phyloP scores from a whole-genome alignment of 148 eudicot genomes.

The Rhododendron ovatum region DNA sequence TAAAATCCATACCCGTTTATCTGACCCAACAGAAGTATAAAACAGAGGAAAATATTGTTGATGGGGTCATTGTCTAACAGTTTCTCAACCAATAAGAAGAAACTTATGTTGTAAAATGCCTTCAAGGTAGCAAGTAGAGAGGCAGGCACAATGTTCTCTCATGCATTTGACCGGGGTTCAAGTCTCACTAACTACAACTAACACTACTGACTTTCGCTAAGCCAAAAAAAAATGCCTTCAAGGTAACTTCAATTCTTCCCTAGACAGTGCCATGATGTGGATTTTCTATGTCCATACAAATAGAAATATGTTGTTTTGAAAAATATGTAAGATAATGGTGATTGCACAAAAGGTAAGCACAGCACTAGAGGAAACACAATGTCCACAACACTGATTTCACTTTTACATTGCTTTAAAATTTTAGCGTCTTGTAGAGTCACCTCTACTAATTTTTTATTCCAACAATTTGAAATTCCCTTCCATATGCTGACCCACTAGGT shows the following conservation, averaged over 20 bases:
- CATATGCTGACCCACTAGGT: background rate
- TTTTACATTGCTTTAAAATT: background rate
- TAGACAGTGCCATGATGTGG: background rate
- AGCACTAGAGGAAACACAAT: background rate
- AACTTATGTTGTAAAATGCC: background rate
- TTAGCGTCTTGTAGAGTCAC: background rate
- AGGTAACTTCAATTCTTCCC: background rate
- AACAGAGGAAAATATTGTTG: background rate
- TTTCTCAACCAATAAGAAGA: slow-evolving; percentile 1
- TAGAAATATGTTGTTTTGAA: background rate
- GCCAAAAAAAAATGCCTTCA: background rate
- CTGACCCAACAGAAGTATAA: slow-evolving; percentile 23
- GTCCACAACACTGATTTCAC: background rate
- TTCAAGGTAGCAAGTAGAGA: background rate
- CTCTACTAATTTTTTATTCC: background rate
- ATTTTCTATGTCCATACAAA: background rate
- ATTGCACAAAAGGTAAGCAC: background rate
- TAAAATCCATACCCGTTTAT: slow-evolving; percentile 75
- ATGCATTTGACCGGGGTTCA: background rate
- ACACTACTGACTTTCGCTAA: background rate
- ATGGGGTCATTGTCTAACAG: background rate
- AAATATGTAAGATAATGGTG: background rate
- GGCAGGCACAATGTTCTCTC: background rate
- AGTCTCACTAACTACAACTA: background rate
- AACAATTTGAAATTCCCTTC: background rate